A percentile compares a stretch with the other conserved stretches of the same genome.
These are phyloP conservation scores for Carallia brachiata DNA, from an alignment of 345 rosid genomes.

Conservation along the genomic window DNA sequence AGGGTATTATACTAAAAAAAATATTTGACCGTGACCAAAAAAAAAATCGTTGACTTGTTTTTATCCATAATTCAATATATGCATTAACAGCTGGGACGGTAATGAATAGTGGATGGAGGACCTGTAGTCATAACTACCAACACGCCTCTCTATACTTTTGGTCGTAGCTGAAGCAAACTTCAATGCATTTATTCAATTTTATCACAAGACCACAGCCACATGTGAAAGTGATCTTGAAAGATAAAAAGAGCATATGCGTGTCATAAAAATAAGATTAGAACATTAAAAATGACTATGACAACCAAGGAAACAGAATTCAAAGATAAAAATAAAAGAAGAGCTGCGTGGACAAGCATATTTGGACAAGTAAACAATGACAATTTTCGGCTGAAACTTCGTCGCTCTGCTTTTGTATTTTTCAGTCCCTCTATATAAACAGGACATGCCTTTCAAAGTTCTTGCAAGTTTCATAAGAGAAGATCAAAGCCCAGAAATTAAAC, in stretches of 20 bases:
- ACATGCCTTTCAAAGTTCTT: not conserved
- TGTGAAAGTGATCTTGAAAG: constrained; percentile 12
- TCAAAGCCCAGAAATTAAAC: not conserved
- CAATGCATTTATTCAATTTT: constrained; percentile 13
- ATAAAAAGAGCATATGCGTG: not conserved
- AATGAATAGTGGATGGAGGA: not conserved
- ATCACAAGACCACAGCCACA: too few species aligned
- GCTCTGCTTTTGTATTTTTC: not conserved
- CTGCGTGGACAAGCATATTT: too few species aligned
- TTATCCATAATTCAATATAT: not conserved
- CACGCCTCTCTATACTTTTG: constrained; percentile 24
- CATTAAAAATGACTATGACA: too few species aligned
- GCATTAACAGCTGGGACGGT: not conserved
- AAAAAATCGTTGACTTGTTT: too few species aligned
- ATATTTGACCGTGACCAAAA: too few species aligned
- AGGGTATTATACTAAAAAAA: too few species aligned
- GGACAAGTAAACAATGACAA: too few species aligned
- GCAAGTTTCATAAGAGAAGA: not conserved
- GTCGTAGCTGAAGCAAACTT: constrained; percentile 36
- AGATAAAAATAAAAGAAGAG: too few species aligned
- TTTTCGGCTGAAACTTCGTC: too few species aligned
- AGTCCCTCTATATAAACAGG: not conserved
- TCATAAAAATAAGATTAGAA: not conserved
- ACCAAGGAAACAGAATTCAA: too few species aligned
- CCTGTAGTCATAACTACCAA: not conserved